Evolutionary conservation across 2,329 filamentous ascomycete species (phyloP).

Genomic region (Chaetomiaceae sp.): DNA sequence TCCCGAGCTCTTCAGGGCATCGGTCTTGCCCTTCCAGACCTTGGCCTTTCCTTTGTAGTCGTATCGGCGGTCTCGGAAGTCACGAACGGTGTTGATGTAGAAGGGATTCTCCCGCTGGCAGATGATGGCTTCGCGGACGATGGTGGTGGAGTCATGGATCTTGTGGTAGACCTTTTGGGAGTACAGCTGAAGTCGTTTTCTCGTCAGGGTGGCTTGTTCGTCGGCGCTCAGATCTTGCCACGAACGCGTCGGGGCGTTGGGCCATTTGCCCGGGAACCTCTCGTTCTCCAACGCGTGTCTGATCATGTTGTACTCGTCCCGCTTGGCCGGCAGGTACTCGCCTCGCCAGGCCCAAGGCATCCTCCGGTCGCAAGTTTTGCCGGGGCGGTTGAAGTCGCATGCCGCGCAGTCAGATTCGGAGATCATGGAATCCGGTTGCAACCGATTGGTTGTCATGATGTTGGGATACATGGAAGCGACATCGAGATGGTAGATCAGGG

Average conservation of each 20-base stretch:
- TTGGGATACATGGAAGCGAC: slow-evolving; percentile 99
- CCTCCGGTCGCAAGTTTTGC: slow-evolving; percentile 92
- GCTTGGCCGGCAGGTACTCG: slow-evolving; percentile 90
- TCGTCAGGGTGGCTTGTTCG: slow-evolving; percentile 73
- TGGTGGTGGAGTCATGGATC: slow-evolving; percentile 90
- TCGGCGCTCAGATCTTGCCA: slow-evolving; percentile 78
- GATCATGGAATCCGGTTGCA: slow-evolving; percentile 99
- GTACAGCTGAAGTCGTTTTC: slow-evolving; percentile 85
- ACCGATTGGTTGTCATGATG: slow-evolving; percentile 98
- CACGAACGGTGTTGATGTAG: slow-evolving; percentile 91
- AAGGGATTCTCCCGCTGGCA: slow-evolving; percentile 98
- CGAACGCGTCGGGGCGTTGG: slow-evolving; percentile 61
- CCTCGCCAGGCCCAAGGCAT: slow-evolving; percentile 98
- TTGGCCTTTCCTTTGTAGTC: slow-evolving; percentile 99
- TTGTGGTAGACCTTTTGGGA: slow-evolving; percentile 99
- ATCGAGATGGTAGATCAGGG: slow-evolving; percentile 95
- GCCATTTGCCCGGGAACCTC: slow-evolving; percentile 73
- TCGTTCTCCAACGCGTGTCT: slow-evolving; percentile 86
- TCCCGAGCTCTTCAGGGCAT: slow-evolving; percentile 74
- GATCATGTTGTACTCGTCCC: slow-evolving; percentile 99
- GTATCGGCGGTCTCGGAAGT: slow-evolving; percentile 94
- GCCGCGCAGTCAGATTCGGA: slow-evolving; percentile 92
- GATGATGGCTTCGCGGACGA: slow-evolving; percentile 92
- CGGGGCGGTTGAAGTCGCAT: slow-evolving; percentile 95
- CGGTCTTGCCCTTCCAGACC: slow-evolving; percentile 96